Conservation (phyloP, 2,329 filamentous ascomycete genomes). For the Chrysosporium keratinophilum region DNA sequence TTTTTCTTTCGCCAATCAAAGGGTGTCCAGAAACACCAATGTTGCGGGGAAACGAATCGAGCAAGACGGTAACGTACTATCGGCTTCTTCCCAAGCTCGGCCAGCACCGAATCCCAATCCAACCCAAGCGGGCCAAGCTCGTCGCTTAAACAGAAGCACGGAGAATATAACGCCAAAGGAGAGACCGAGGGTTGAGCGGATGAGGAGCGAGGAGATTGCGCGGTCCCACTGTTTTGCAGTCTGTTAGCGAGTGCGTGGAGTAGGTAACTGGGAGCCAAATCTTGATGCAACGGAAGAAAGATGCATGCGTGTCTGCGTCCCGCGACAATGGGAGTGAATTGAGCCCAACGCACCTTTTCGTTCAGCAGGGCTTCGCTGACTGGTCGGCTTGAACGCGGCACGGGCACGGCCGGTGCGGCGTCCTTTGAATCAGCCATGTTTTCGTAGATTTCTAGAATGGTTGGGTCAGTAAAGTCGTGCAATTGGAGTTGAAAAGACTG, state of each 20-base stretch:
- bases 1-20: no score
- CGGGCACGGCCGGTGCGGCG: constrained; percentile 50
- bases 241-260: background rate
- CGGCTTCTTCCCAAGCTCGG: constrained; percentile 96
- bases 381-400: constrained; percentile 62
- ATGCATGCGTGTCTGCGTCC: background rate
- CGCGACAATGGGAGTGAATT: background rate
- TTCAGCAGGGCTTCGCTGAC: constrained; percentile 97
- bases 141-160: constrained; percentile 92
- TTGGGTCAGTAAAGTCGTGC: background rate
- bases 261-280: background rate
- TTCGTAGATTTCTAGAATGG: background rate
- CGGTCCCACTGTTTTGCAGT: constrained; percentile 75
- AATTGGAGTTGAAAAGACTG: background rate
- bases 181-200: constrained; percentile 91
- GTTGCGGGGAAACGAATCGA: background rate
- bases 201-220: constrained; percentile 92
- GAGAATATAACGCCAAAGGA: constrained; percentile 98
- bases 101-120: constrained; percentile 92
- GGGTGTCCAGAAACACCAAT: no score
- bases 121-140: constrained; percentile 93
- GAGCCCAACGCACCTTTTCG: constrained; percentile 66
- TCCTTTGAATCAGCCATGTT: constrained; percentile 47
- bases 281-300: background rate
- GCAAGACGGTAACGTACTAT: constrained; percentile 49